Base-by-base conservation (phyloP, 768 basidiomycete genomes). In the Suillus lakei region DNA sequence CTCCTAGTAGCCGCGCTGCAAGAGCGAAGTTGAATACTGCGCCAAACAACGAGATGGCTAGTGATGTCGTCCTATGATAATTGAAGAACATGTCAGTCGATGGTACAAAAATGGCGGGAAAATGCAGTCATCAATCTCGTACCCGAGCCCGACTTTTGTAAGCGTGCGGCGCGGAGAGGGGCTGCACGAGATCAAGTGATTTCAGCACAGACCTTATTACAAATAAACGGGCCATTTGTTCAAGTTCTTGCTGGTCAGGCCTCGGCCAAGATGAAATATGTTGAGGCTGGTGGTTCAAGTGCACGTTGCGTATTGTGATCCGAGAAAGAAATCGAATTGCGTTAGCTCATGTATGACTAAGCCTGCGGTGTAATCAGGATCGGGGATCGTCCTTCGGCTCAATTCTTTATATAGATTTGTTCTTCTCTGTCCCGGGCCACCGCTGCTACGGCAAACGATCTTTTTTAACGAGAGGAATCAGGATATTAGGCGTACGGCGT, bases 11-110 rank as follows among this genome's bases (percentile, higher is more conserved):
- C 51, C 83, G 78, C 16, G 70, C 63, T 5, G 83, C 80, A 64
- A 83, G 74, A 9, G 72, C 70, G 23, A 79, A 64, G 71, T 86
- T 85, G 69, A 78, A 71, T 26, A 79, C 62, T 2, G 83, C 79
- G 62, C 81, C 82, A 54, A 77, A 65, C 65, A 80, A 60, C 16
- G 85, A 80, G 26, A 79, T 72, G 30, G 75, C 73, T 28, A 81
- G 66, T 7, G 80, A 76, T 30, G 79, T 72, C 3, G 78, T 77
- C 73, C 81, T 83, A 68, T 64, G 63, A 61, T 30, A 44, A 28
- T 41, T 43, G 44, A 38, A 50, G 9, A 50, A 56, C 63, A 67
- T 69, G 53, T 63, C 59, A 41, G n/a, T 30, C 13, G 39, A 12
- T 32, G 50, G 38, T 28, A n/a, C 32, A 63, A 34, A 28, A 15